A percentile compares a stretch with the other conserved stretches of the same genome.
Evolutionary conservation across 2,329 filamentous ascomycete species (phyloP).

Genomic region (Colletotrichum sp.): DNA sequence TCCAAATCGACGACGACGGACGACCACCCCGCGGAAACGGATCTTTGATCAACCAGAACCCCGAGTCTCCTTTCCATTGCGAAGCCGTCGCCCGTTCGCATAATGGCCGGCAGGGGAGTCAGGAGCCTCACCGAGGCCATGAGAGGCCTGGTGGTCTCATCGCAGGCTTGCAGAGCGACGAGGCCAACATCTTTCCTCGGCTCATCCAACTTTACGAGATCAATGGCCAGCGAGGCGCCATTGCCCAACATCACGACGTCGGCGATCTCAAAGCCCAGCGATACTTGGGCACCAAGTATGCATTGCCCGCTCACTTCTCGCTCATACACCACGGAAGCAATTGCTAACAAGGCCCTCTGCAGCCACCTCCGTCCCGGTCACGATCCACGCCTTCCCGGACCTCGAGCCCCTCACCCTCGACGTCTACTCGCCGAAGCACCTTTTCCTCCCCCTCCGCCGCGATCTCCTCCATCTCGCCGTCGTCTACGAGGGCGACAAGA

Average conservation of each 20-base stretch:
- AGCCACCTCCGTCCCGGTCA: slow-evolving; percentile 76
- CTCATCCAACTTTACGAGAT: slow-evolving; percentile 44
- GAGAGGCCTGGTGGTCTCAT: slow-evolving; percentile 50
- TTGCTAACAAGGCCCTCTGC: slow-evolving; percentile 10
- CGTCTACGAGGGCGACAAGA: slow-evolving; percentile 88
- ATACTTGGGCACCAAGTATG: slow-evolving; percentile 52
- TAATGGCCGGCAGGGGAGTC: slow-evolving; percentile 53
- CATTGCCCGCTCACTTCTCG: slow-evolving; percentile 2
- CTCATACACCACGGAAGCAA: neutral
- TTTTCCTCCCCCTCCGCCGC: slow-evolving; percentile 84
- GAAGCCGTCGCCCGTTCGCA: neutral
- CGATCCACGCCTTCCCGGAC: slow-evolving; percentile 87
- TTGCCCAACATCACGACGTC: slow-evolving; percentile 41
- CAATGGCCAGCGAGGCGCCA: slow-evolving; percentile 61
- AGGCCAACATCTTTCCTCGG: slow-evolving; percentile 40
- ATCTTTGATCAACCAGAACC: neutral
- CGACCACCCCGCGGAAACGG: neutral
- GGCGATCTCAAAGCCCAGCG: slow-evolving; percentile 36
- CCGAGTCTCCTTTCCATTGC: neutral
- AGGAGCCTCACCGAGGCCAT: slow-evolving; percentile 59
- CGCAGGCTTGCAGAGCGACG: slow-evolving; percentile 38
- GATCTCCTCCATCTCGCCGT: slow-evolving; percentile 94
- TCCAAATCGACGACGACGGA: neutral
- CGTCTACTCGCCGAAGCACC: slow-evolving; percentile 80
- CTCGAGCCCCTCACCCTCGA: slow-evolving; percentile 84